A percentile compares a stretch with the other conserved stretches of the same genome.
These are phyloP conservation scores for Thelonectria blattea DNA, from an alignment of 2,329 filamentous ascomycete species.

Conservation along the genomic window DNA sequence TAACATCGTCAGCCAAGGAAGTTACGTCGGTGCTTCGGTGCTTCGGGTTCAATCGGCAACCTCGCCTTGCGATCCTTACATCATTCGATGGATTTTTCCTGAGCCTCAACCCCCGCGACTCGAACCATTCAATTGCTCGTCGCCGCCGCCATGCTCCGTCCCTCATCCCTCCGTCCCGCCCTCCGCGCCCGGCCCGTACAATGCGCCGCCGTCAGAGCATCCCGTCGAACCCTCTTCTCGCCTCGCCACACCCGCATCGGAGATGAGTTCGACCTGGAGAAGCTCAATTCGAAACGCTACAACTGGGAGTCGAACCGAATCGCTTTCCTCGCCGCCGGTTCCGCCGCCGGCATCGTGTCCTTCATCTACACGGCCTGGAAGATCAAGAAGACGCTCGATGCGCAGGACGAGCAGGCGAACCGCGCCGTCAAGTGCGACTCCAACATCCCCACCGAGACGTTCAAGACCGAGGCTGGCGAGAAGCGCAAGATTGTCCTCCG, in stretches of 20 bases:
- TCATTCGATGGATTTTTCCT: constrained; percentile 15
- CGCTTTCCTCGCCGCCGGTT: constrained; percentile 58
- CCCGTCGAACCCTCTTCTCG: constrained; percentile 41
- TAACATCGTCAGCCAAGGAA: constrained; percentile 6
- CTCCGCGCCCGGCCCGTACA: constrained; percentile 35
- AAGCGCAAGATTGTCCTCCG: constrained; percentile 66
- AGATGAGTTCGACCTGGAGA: constrained; percentile 58
- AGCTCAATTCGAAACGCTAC: constrained; percentile 52
- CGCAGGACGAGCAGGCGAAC: constrained; percentile 43
- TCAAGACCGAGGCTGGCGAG: constrained; percentile 56
- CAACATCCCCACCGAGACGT: constrained; percentile 50
- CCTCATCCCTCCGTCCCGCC: constrained; percentile 39
- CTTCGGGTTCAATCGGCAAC: constrained; percentile 9
- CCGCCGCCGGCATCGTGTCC: constrained; percentile 56
- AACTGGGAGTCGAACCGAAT: constrained; percentile 59
- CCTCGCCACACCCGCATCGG: constrained; percentile 44
- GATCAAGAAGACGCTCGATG: constrained; percentile 50
- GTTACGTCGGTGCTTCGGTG: constrained; percentile 3
- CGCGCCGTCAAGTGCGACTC: constrained; percentile 52
- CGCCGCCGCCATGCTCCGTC: constrained; percentile 39
- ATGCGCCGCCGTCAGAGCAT: constrained; percentile 31
- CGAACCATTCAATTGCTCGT: constrained; percentile 3
- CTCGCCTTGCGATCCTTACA: not conserved
- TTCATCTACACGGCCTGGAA: constrained; percentile 60
- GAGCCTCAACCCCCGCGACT: constrained; percentile 1